Evolutionary conservation across 1,284 basidiomycete species (phyloP).

Genomic region (Fomitopsis palustris): DNA sequence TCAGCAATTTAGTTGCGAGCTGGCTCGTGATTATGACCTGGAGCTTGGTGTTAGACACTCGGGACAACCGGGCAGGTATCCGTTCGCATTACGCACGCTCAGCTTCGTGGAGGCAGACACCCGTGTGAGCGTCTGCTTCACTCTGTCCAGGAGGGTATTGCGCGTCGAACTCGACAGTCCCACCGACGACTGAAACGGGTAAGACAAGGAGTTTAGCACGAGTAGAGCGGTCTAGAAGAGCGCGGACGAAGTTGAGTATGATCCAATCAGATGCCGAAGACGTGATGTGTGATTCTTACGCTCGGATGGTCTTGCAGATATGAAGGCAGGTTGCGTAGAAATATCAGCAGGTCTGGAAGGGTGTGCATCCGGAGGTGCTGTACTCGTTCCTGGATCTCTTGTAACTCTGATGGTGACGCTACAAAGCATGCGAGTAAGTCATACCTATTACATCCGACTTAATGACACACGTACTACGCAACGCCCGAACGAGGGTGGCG

Average conservation of each 20-base stretch:
- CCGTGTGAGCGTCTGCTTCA: slow-evolving; percentile 51
- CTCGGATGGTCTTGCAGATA: slow-evolving; percentile 43
- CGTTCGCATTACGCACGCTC: slow-evolving; percentile 38
- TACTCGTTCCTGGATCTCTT: slow-evolving; percentile 33
- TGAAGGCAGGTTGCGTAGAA: slow-evolving; percentile 50
- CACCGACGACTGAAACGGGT: slow-evolving; percentile 52
- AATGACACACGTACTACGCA: slow-evolving; percentile 34
- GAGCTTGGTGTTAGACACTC: slow-evolving; percentile 1
- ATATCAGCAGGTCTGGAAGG: slow-evolving; percentile 53
- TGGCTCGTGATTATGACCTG: slow-evolving; percentile 68
- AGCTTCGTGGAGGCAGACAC: slow-evolving; percentile 46
- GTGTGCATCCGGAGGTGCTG: slow-evolving; percentile 43
- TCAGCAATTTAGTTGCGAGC: slow-evolving; percentile 62
- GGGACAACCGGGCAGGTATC: neutral
- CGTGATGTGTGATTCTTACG: slow-evolving; percentile 30
- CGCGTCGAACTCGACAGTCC: slow-evolving; percentile 35
- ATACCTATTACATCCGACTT: slow-evolving; percentile 6
- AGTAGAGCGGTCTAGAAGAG: slow-evolving; percentile 49
- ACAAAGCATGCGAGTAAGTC: slow-evolving; percentile 6
- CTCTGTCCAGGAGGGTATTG: slow-evolving; percentile 42
- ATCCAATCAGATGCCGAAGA: slow-evolving; percentile 3
- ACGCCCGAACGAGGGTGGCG: slow-evolving; percentile 35
- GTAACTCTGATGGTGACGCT: slow-evolving; percentile 22
- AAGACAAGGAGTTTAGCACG: slow-evolving; percentile 63
- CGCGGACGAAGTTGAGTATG: slow-evolving; percentile 1